A percentile compares a stretch with the other conserved stretches of the same genome.
Conservation (phyloP, 2,329 filamentous ascomycete genomes). For the Didymella exigua region DNA sequence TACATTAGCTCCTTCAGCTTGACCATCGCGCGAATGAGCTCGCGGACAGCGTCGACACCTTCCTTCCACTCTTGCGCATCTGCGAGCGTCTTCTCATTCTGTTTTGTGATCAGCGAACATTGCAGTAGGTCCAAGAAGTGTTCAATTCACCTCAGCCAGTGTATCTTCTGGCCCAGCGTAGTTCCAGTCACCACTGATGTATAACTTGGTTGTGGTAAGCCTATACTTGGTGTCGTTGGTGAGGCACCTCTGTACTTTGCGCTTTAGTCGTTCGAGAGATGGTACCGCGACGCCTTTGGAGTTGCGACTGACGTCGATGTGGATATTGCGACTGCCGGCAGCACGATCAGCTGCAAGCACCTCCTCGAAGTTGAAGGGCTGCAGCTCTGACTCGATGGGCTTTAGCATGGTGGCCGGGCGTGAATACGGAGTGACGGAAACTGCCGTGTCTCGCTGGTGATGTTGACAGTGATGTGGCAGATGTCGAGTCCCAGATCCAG, state of each 20-base stretch:
- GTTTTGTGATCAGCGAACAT: background rate
- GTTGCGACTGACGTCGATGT: constrained; percentile 26
- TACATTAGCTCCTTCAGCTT: constrained; percentile 38
- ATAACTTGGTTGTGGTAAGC: constrained; percentile 27
- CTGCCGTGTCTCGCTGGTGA: background rate
- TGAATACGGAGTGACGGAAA: background rate
- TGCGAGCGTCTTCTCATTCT: constrained; percentile 3
- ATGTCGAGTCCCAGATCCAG: background rate
- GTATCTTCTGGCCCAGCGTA: background rate
- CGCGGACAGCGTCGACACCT: constrained; percentile 22
- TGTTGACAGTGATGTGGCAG: background rate
- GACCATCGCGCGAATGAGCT: constrained; percentile 28
- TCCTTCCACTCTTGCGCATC: constrained; percentile 24
- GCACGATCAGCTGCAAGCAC: constrained; percentile 18
- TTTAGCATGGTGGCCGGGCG: constrained; percentile 18
- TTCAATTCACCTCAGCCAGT: background rate
- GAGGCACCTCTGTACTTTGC: constrained; percentile 14
- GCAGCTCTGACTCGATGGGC: constrained; percentile 12
- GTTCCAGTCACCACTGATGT: constrained; percentile 36
- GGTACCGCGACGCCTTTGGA: constrained; percentile 6
- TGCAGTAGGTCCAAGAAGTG: background rate
- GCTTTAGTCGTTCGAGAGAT: constrained; percentile 19
- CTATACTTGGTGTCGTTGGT: background rate
- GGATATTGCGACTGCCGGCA: constrained; percentile 16
- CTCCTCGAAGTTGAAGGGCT: constrained; percentile 21